Evolutionary conservation across 768 basidiomycete species (phyloP).

Genomic region (Amanita pseudoporphyria): DNA sequence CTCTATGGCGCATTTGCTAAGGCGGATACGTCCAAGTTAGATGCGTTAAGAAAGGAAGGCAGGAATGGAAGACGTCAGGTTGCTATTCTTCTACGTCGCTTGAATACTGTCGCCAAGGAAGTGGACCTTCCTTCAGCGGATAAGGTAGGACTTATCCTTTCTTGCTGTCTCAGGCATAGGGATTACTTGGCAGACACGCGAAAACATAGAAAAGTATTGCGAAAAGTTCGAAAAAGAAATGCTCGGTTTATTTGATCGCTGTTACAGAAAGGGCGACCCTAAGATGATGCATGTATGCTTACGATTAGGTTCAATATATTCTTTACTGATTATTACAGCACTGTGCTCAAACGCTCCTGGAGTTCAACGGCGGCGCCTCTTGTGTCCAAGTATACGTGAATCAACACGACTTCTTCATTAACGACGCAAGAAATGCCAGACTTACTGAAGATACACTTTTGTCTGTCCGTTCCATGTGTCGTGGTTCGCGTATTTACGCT

Average conservation of each 20-base stretch:
- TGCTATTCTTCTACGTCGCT: slow-evolving; percentile 75
- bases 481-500: neutral
- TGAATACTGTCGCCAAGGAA: slow-evolving; percentile 86
- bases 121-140: slow-evolving; percentile 82
- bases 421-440: slow-evolving; percentile 64
- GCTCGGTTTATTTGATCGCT: slow-evolving; percentile 89
- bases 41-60: slow-evolving; percentile 77
- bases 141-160: slow-evolving; percentile 36
- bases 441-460: slow-evolving; percentile 45
- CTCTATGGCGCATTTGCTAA: slow-evolving; percentile 90
- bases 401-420: slow-evolving; percentile 99
- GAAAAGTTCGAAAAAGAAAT: slow-evolving; percentile 99
- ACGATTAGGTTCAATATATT: neutral
- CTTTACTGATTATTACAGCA: slow-evolving; percentile 45
- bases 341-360: slow-evolving; percentile 91
- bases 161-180: neutral
- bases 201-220: slow-evolving; percentile 93
- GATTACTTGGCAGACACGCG: slow-evolving; percentile 52
- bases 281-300: slow-evolving; percentile 93
- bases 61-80: slow-evolving; percentile 82
- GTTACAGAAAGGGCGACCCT: slow-evolving; percentile 94
- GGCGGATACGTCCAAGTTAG: slow-evolving; percentile 67
- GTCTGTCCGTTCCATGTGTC: slow-evolving; percentile 24
- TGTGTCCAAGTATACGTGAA: slow-evolving; percentile 99
- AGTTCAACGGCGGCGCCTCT: slow-evolving; percentile 95